Base-by-base conservation (phyloP, 2,329 filamentous ascomycete genomes). In the Aquanectria penicillioides region DNA sequence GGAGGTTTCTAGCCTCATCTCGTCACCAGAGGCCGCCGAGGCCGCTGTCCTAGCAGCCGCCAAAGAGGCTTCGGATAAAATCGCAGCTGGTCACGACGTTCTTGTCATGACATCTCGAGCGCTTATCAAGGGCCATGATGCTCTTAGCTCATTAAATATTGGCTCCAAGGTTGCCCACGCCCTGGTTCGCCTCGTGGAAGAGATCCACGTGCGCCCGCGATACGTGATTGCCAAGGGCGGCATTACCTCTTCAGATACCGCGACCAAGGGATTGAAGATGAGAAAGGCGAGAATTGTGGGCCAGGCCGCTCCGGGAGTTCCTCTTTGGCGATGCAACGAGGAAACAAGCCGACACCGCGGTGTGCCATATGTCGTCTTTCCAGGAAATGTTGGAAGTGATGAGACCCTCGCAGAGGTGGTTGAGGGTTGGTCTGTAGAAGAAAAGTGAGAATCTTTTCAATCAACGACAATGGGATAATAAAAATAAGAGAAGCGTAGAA, bases 161-260 rank as follows among this genome's bases (percentile, higher is more conserved):
- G 83, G 83, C 2, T 76, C 78, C 5, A 74, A 75, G 2, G 80
- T 87, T n/a, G 84, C 83, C 0, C 74, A 75, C 22, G 78, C 81
- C 2, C 72, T 86, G 20, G 84, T 86, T 1, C 69, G 72, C 8
- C 78, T 87, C 38, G 62, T 86, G 15, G 71, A 74, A 13, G 63
- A 69, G 3, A 57, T 87, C 28, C 70, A 79, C 10, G 74, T 79
- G 3, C 74, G 78, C 15, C 84, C 84, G 8, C 72, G 83, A 54
- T 87, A 86, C 67, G 71, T 87, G 4, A 84, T 87, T 67, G 83
- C 84, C 3, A 87, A 84, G 72, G 84, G 85, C 0, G 84, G 85
- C 18, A 87, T 87, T 55, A 87, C 85, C 0, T 84, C 81, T 2
- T 86, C 83, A 0, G 84, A 87, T 61, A 80, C 81, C 47, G 85